A percentile compares a stretch with the other conserved stretches of the same genome.
These are phyloP conservation scores for Monosporozyma yasuniensis DNA, from an alignment of 805 yeast species.

Conservation along the genomic window DNA sequence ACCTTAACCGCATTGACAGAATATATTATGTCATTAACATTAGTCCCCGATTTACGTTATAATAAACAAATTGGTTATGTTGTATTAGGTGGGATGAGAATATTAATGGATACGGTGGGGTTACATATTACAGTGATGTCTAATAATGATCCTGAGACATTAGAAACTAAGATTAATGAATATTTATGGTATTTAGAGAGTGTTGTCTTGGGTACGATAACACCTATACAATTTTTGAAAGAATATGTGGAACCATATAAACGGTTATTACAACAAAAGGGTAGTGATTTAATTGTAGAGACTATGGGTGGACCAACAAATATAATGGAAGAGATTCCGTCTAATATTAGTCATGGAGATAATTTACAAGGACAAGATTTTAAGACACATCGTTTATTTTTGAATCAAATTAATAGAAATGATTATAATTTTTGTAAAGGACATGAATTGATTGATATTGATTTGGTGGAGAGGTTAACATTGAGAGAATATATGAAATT, in stretches of 20 bases:
- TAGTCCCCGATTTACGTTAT: slow-evolving; percentile 42
- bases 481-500: slow-evolving; percentile 31
- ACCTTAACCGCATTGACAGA: slow-evolving; percentile 41
- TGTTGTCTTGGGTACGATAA: slow-evolving; percentile 19
- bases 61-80: slow-evolving; percentile 55
- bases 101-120: slow-evolving; percentile 46
- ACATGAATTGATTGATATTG: slow-evolving; percentile 30
- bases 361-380: slow-evolving; percentile 20
- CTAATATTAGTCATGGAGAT: slow-evolving; percentile 32
- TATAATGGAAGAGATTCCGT: slow-evolving; percentile 27
- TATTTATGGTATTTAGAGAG: slow-evolving; percentile 37
- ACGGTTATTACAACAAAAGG: slow-evolving; percentile 10
- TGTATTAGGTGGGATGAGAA: slow-evolving; percentile 47
- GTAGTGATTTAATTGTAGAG: slow-evolving; percentile 6
- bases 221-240: slow-evolving; percentile 31
- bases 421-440: slow-evolving; percentile 35
- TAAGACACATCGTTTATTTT: slow-evolving; percentile 37
- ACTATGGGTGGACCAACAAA: slow-evolving; percentile 30
- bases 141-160: slow-evolving; percentile 33
- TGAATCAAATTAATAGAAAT: slow-evolving; percentile 42
- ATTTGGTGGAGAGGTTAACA: slow-evolving; percentile 27
- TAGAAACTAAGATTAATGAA: slow-evolving; percentile 41
- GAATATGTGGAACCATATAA: slow-evolving; percentile 34
- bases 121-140: slow-evolving; percentile 51
- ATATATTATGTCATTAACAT: slow-evolving; percentile 37